These are phyloP conservation scores for Mrakia frigida DNA, from an alignment of 768 basidiomycete species.

Conservation along the genomic window DNA sequence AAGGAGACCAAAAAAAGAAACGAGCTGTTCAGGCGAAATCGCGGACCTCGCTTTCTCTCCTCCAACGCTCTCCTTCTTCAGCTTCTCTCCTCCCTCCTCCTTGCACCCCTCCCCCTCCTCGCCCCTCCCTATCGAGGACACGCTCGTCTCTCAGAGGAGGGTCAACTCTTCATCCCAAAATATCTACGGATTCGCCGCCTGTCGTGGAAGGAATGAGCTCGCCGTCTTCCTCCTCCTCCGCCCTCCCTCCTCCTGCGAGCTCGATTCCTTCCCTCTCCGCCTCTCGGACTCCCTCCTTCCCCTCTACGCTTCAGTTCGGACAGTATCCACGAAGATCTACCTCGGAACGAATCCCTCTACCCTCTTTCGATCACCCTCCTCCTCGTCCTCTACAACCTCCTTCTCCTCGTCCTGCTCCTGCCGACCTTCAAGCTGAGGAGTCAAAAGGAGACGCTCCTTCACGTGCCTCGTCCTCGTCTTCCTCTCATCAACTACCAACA, in stretches of 20 bases:
- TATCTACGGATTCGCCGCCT: too few species aligned
- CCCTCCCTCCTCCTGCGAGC: background rate
- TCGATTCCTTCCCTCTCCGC: background rate
- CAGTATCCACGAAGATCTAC: background rate
- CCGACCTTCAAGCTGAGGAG: background rate
- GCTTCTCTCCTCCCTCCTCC: background rate
- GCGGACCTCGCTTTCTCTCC: too few species aligned
- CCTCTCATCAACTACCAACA: background rate
- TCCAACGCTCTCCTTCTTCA: too few species aligned
- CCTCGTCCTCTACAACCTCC: background rate
- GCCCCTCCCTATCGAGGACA: too few species aligned
- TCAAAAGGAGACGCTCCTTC: background rate
- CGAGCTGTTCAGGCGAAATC: too few species aligned
- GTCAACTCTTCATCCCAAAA: too few species aligned
- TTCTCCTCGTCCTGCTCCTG: too few species aligned
- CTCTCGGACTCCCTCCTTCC: background rate
- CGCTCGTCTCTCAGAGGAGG: too few species aligned
- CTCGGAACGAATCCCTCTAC: background rate
- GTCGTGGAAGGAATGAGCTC: too few species aligned
- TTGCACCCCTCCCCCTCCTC: background rate
- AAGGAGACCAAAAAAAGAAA: too few species aligned
- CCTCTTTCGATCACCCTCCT: background rate
- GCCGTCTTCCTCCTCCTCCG: too few species aligned
- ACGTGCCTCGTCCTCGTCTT: background rate
- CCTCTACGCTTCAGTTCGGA: background rate